Evolutionary conservation across 345 rosid genomes (phyloP), one percentile per base, ranked within the genome.

Genomic region (Cardiospermum halicacabum): DNA sequence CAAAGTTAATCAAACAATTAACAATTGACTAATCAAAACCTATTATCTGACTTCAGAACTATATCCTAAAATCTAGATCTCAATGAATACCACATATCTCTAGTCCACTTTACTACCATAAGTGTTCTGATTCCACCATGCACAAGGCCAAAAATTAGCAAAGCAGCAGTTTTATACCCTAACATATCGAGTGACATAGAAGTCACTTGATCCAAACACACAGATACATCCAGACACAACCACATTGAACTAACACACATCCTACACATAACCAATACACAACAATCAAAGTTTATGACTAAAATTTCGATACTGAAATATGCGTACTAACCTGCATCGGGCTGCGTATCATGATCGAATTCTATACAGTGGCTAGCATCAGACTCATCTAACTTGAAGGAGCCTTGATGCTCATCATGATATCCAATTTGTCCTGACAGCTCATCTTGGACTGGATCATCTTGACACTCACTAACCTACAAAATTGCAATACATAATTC

Each of bases 381-480:
- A 60, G 65, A 27, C 32, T 43, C 82, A 64, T 64, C 69, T 18
- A 16, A 70, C 37, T 36, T 53, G 19, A 53, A 11, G 18, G 65
- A 30, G 27, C 54, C 67, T 11, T 4, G 1, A 58, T 64, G 34
- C 43, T 65, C 77, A 27, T 64, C 8, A 22, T 65, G 30, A 60
- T 16, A 21, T 67, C 31, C 26, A 8, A 28, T 13, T 62, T 71
- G 69, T 8, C 42, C 60, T 40, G 56, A 59, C n/a, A 66, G 62
- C 43, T 77, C 74, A 43, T 69, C 69, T 60, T 69, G 72, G 66
- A 56, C 60, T 64, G 66, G 48, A 63, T 72, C 66, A 72, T 61
- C 69, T 25, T 50, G 39, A 60, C 71, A 43, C 30, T 72, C 82
- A 27, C 72, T 64, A 45, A 43, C 73, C 84, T 77, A 54, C 58